These are phyloP conservation scores for Canariomyces notabilis DNA, from an alignment of 2,329 filamentous ascomycete genomes.

Conservation along the genomic window DNA sequence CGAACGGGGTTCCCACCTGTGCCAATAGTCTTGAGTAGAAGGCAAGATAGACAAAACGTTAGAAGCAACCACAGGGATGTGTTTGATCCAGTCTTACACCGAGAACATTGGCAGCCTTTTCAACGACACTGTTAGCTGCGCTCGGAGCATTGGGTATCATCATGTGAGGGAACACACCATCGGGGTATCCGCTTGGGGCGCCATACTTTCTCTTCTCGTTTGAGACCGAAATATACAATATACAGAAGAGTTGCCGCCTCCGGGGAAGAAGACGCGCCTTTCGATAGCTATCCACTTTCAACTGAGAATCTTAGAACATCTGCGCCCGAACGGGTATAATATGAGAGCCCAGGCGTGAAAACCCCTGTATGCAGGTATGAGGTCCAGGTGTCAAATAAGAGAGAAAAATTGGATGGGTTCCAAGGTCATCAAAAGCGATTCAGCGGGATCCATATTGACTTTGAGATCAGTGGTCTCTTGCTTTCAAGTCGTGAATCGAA, in stretches of 20 bases:
- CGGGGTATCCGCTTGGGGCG: conserved; percentile 29
- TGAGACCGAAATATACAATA: too few species aligned
- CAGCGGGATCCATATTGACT: background rate
- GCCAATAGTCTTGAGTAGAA: conserved; percentile 30
- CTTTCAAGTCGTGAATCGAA: background rate
- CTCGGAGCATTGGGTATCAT: background rate
- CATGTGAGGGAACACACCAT: conserved; percentile 22
- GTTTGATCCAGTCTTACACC: conserved; percentile 31
- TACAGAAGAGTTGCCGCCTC: too few species aligned
- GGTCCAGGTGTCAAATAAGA: too few species aligned
- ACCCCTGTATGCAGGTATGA: too few species aligned
- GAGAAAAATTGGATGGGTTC: too few species aligned
- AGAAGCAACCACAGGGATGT: background rate
- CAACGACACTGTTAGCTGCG: background rate
- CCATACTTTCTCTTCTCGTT: too few species aligned
- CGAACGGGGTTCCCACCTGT: conserved; percentile 24
- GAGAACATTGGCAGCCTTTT: conserved; percentile 36
- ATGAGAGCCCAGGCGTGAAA: too few species aligned
- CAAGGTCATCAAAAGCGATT: too few species aligned
- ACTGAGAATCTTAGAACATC: too few species aligned
- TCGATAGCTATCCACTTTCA: too few species aligned
- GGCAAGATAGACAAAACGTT: background rate
- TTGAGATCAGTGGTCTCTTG: background rate
- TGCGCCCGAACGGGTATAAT: too few species aligned
- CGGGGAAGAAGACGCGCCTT: too few species aligned